Evolutionary conservation across 75 land plant genomes (phyloP).

Genomic region (Ceratopteris richardii): DNA sequence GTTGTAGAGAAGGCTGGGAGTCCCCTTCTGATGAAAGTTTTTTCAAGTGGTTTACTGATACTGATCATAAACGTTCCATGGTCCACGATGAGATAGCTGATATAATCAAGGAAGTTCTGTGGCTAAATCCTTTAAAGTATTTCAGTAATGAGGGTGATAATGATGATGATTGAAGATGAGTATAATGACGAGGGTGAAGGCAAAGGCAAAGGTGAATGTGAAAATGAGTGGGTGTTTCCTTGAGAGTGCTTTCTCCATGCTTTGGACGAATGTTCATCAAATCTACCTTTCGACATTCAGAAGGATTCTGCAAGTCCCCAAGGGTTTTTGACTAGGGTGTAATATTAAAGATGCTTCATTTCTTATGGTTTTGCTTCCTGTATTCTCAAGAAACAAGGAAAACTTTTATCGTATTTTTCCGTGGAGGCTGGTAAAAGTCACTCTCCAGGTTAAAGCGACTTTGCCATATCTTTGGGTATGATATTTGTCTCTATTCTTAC

Average conservation of each 20-base stretch:
- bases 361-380: too few species aligned
- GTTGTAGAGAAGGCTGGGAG: conserved; percentile 60
- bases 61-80: conserved; percentile 29
- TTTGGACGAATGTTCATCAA: too few species aligned
- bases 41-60: conserved; percentile 62
- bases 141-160: conserved; percentile 77
- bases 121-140: conserved; percentile 91
- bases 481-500: too few species aligned
- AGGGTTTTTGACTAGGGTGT: too few species aligned
- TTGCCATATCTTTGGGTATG: too few species aligned
- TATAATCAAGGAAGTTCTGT: conserved; percentile 86
- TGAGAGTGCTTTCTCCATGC: neutral
- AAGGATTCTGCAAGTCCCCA: too few species aligned
- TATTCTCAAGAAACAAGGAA: too few species aligned
- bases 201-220: conserved; percentile 42
- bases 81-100: conserved; percentile 78
- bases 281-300: too few species aligned
- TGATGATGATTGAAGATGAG: conserved; percentile 46
- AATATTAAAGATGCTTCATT: too few species aligned
- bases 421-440: too few species aligned
- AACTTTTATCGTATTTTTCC: too few species aligned
- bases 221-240: conserved; percentile 7
- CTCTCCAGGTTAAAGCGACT: too few species aligned
- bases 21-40: conserved; percentile 60
- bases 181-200: conserved; percentile 46